Evolutionary conservation across 768 basidiomycete species (phyloP), one percentile per base, ranked within the genome.

Genomic region (Termitomyces sp.): DNA sequence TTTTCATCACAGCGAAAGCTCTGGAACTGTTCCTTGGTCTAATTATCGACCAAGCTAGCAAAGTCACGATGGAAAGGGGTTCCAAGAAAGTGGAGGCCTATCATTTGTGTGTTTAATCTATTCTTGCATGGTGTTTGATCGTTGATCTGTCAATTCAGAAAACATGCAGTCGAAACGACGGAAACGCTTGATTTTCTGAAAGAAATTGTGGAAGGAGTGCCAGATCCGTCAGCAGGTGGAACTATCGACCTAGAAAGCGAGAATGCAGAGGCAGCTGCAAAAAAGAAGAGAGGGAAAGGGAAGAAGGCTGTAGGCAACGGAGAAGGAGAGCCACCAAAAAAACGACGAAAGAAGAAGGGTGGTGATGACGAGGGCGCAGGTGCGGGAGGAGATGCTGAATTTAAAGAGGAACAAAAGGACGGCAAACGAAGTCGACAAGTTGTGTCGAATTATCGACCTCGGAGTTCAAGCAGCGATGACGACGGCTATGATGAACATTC

Each of bases 181-280:
- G 87, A 93, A 61, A 90, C 85, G 77, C 84, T 98, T 49, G 96
- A 98, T 70, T 98, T 98, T 71, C 80, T 98, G 32, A 89, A 91
- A 67, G 94, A 98, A 67, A 84, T 97, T 52, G 94, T 96, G 23
- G 85, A 89, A 65, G 73, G 77, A 35, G 84, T 96, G 6, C 88
- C 91, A 0, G 94, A 98, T 70, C 94, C 94, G 0, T 88, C 90
- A 3, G 84, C 84, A 19, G 89, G 91, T 11, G 90, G 88, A 2
- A 91, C 88, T 0, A 82, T 89, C 42, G 84, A 89, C 64, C 69
- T 91, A 16, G 86, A 87, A 46, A 76, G 77, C 14, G 88, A 88
- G 63, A 76, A 70, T 21, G 71, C 75, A 7, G 81, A 83, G 49
- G 72, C 54, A 8, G 58, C 68, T 30, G 70, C 71, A 39, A 82